phyloP scores from a whole-genome alignment of 176 grass and related monocot species.

The Thinopyrum elongatum region DNA sequence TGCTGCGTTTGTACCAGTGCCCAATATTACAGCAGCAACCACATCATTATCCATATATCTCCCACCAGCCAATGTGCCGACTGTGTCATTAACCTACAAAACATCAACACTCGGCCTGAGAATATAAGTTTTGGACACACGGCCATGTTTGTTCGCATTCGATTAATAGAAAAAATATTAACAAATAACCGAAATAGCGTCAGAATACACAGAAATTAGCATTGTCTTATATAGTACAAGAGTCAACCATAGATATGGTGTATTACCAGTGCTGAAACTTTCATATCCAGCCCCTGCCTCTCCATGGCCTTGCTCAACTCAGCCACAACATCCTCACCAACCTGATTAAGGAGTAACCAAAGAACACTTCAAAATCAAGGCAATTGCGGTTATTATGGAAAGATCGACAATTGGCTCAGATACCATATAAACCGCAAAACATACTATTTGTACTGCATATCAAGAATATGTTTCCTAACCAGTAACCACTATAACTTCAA shows the following conservation, averaged over 20 bases:
- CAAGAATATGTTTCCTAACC: slow-evolving; percentile 2
- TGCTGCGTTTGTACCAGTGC: slow-evolving; percentile 84
- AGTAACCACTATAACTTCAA: slow-evolving; percentile 10
- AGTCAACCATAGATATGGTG: background rate
- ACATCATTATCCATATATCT: slow-evolving; percentile 72
- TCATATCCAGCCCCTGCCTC: slow-evolving; percentile 69
- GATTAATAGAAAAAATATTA: background rate
- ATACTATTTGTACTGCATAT: background rate
- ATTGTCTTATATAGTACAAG: background rate
- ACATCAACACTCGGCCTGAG: slow-evolving; percentile 3
- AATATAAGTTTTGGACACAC: background rate
- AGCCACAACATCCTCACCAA: slow-evolving; percentile 60
- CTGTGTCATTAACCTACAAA: slow-evolving; percentile 63
- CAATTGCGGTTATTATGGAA: background rate
- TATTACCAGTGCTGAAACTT: slow-evolving; percentile 66
- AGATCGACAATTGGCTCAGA: background rate
- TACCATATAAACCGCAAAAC: background rate
- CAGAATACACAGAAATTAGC: background rate
- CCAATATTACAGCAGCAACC: slow-evolving; percentile 69
- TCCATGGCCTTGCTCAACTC: slow-evolving; percentile 67
- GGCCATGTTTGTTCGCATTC: background rate
- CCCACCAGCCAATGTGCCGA: slow-evolving; percentile 68
- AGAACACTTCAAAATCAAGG: slow-evolving; percentile 20
- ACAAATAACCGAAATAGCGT: background rate
- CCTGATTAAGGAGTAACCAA: slow-evolving; percentile 35